Evolutionary conservation across 225 moss, liverwort and hornwort genomes (phyloP), one percentile per base, ranked within the genome.

Genomic region (Physcomitrium patens): DNA sequence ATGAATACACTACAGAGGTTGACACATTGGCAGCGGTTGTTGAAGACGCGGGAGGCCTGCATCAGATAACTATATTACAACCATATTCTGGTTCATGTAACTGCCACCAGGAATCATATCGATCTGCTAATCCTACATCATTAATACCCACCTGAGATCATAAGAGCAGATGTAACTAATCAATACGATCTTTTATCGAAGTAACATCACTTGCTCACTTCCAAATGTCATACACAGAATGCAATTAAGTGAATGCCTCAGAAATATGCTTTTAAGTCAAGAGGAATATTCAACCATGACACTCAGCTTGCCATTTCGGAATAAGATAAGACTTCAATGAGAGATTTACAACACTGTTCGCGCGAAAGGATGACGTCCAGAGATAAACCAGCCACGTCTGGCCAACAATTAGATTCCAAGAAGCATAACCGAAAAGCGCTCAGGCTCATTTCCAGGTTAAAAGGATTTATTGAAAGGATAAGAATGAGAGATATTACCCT

Each of bases 31-130:
- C n/a, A 71, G 80, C 65, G 11, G 84, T 79, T 75, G 93, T 77
- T 78, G 92, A 83, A 53, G 88, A 86, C 57, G 81, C 53, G 58
- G 92, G 93, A 81, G 94, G 90, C 77, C 96, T 96, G 83, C 77
- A 49, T 42, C 57, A 83, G 15, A 55, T 15, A 79, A 76, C 52
- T 54, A 76, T 53, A 27, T 53, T 42, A 81, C 63, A 77, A 58
- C 60, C 31, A 59, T 61, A 12, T 43, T 65, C 45, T 31, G 2
- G 7, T n/a, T 50, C n/a, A 26, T 54, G 22, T 6, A 70, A 75
- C 42, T 50, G 7, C 52, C 0, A 5, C 20, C 31, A 8, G 16
- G 20, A 54, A 8, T n/a, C 16, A 37, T 18, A 8, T 22, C 57
- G 44, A 47, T 43, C 45, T 23, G 20, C 9, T 65, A 54, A 19